These are phyloP conservation scores for Wickerhamomyces queroliae DNA, from an alignment of 805 yeast species.

Conservation along the genomic window DNA sequence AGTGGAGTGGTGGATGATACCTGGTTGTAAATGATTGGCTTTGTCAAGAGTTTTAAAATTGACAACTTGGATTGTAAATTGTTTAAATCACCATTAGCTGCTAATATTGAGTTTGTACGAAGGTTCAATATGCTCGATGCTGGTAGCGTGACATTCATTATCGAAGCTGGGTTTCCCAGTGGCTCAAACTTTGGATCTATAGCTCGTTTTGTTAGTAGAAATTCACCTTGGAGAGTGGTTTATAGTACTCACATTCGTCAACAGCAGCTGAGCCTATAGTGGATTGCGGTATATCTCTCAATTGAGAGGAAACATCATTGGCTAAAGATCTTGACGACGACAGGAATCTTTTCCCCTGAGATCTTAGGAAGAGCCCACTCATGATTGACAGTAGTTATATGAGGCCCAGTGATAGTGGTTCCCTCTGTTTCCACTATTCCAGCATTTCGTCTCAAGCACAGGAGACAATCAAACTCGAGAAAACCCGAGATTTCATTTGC, in stretches of 20 bases:
- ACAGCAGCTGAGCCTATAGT: constrained; percentile 27
- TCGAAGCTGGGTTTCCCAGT: constrained; percentile 21
- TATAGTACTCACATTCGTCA: constrained; percentile 11
- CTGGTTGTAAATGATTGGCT: constrained; percentile 12
- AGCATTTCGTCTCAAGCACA: too few relatives aligned
- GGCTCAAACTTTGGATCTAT: constrained; percentile 23
- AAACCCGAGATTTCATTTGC: background rate
- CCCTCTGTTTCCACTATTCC: too few relatives aligned
- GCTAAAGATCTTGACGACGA: background rate
- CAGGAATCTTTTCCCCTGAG: background rate
- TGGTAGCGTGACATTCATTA: constrained; percentile 21
- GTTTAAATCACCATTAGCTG: constrained; percentile 15
- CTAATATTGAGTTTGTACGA: constrained; percentile 15
- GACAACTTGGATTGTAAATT: constrained; percentile 2
- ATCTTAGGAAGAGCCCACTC: background rate
- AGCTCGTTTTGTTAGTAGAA: constrained; percentile 13
- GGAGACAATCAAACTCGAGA: too few relatives aligned
- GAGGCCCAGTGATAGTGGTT: too few relatives aligned
- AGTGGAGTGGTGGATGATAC: constrained; percentile 12
- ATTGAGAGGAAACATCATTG: background rate
- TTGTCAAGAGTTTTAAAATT: constrained; percentile 7
- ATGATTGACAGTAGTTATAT: too few relatives aligned
- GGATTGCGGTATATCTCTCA: constrained; percentile 9
- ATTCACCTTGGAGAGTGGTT: too few relatives aligned
- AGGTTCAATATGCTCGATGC: constrained; percentile 17